These are phyloP conservation scores for Fusarium brachygibbosum DNA, from an alignment of 2,329 filamentous ascomycete genomes.

Conservation along the genomic window DNA sequence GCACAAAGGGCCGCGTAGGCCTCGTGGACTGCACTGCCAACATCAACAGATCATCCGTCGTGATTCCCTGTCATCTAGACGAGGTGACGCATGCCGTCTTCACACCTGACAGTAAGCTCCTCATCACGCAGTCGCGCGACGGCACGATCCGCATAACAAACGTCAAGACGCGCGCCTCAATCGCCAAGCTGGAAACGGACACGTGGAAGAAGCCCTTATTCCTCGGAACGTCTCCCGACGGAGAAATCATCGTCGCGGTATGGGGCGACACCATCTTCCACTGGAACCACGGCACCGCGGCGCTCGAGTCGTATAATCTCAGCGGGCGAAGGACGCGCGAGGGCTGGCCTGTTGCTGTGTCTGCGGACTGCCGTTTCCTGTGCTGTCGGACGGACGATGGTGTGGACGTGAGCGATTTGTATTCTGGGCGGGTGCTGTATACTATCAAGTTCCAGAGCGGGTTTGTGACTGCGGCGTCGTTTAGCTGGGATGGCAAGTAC, in stretches of 20 bases:
- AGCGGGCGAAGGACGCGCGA: slow-evolving; percentile 50
- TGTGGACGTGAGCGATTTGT: slow-evolving; percentile 53
- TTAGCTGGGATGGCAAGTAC: slow-evolving; percentile 49
- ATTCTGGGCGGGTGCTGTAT: slow-evolving; percentile 53
- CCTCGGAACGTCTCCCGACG: slow-evolving; percentile 49
- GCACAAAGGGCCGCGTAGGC: slow-evolving; percentile 41
- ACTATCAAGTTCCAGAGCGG: slow-evolving; percentile 50
- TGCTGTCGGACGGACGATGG: slow-evolving; percentile 55
- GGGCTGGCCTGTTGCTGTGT: slow-evolving; percentile 56
- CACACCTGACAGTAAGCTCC: slow-evolving; percentile 43
- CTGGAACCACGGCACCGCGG: slow-evolving; percentile 51
- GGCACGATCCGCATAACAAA: slow-evolving; percentile 49
- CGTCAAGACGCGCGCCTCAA: slow-evolving; percentile 32
- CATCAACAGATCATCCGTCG: slow-evolving; percentile 30
- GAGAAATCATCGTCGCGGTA: slow-evolving; percentile 51
- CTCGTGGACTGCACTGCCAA: slow-evolving; percentile 41
- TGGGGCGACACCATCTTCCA: slow-evolving; percentile 54
- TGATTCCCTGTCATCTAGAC: slow-evolving; percentile 45
- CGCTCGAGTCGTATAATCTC: slow-evolving; percentile 52
- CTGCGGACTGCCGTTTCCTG: slow-evolving; percentile 54
- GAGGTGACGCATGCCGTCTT: slow-evolving; percentile 48
- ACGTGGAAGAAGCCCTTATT: slow-evolving; percentile 48
- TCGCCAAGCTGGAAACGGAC: slow-evolving; percentile 51
- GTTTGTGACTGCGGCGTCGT: slow-evolving; percentile 52
- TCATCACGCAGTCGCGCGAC: slow-evolving; percentile 48